A percentile compares a stretch with the other conserved stretches of the same genome.
Evolutionary conservation across 805 yeast species (phyloP).

Genomic region (Candida khao-thaluensis): DNA sequence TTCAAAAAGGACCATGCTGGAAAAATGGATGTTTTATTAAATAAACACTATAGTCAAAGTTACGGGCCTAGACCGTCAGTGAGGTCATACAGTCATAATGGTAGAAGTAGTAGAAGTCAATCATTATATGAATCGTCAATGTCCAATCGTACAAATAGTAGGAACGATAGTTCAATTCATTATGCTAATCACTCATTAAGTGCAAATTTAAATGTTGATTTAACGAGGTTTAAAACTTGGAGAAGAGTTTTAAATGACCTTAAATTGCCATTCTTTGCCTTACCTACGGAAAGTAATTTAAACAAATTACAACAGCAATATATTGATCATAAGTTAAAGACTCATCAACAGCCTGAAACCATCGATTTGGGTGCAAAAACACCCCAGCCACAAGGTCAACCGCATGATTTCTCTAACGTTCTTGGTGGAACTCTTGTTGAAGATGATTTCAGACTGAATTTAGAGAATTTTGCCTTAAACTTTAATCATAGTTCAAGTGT

Average conservation of each 20-base stretch:
- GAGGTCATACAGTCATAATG: slow-evolving; percentile 22
- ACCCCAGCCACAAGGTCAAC: neutral
- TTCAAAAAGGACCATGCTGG: slow-evolving; percentile 34
- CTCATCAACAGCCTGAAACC: neutral
- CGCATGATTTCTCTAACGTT: slow-evolving; percentile 29
- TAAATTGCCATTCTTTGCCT: slow-evolving; percentile 43
- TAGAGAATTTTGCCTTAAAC: slow-evolving; percentile 31
- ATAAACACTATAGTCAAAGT: slow-evolving; percentile 10
- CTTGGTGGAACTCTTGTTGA: slow-evolving; percentile 30
- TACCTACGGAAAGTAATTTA: slow-evolving; percentile 41
- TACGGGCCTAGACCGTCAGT: slow-evolving; percentile 17
- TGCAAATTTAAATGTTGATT: slow-evolving; percentile 28
- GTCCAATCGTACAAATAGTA: slow-evolving; percentile 7
- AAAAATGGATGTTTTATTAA: slow-evolving; percentile 24
- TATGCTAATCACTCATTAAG: slow-evolving; percentile 24
- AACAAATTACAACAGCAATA: slow-evolving; percentile 20
- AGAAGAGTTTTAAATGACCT: slow-evolving; percentile 35
- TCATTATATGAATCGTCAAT: slow-evolving; percentile 13
- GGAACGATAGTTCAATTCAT: slow-evolving; percentile 7
- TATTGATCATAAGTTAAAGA: slow-evolving; percentile 15
- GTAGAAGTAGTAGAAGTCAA: slow-evolving; percentile 17
- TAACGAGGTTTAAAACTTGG: slow-evolving; percentile 35
- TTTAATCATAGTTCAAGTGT: slow-evolving; percentile 16
- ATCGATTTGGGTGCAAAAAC: slow-evolving; percentile 3
- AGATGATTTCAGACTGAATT: slow-evolving; percentile 26